phyloP scores from a whole-genome alignment of 805 yeast species.

The Candida maesae region DNA sequence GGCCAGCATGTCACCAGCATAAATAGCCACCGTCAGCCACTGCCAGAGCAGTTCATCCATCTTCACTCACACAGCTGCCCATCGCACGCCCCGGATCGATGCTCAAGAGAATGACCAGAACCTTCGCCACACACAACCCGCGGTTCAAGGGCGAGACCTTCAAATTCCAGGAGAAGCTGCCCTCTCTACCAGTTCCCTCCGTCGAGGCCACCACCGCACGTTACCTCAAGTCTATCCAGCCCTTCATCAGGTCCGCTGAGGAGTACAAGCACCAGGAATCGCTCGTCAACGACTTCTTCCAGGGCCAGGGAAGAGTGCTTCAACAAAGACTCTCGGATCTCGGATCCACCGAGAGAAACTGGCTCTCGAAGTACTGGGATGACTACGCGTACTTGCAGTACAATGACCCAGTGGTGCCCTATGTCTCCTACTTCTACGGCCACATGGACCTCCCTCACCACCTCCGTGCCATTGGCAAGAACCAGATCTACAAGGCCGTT shows the following conservation, averaged over 20 bases:
- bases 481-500: constrained; percentile 71
- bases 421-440: constrained; percentile 83
- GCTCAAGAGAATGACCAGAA: constrained; percentile 27
- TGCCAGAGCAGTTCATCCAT: too few species aligned
- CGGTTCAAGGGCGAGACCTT: constrained; percentile 60
- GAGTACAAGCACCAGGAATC: constrained; percentile 51
- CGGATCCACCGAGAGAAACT: constrained; percentile 52
- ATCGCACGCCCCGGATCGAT: too few species aligned
- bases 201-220: constrained; percentile 64
- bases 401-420: constrained; percentile 93
- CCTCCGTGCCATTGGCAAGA: constrained; percentile 47
- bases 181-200: constrained; percentile 84
- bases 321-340: constrained; percentile 61
- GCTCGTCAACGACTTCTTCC: constrained; percentile 64
- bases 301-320: constrained; percentile 62
- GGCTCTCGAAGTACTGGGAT: constrained; percentile 94
- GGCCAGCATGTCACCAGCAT: too few species aligned
- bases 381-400: constrained; percentile 86
- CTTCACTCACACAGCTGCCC: too few species aligned
- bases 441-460: constrained; percentile 58
- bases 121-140: constrained; percentile 17
- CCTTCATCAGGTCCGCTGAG: constrained; percentile 49
- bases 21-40: not conserved
- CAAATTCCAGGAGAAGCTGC: constrained; percentile 69
- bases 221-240: constrained; percentile 70